These are phyloP conservation scores for Melampsora larici-populina DNA, from an alignment of 1,284 basidiomycete genomes.

Conservation along the genomic window DNA sequence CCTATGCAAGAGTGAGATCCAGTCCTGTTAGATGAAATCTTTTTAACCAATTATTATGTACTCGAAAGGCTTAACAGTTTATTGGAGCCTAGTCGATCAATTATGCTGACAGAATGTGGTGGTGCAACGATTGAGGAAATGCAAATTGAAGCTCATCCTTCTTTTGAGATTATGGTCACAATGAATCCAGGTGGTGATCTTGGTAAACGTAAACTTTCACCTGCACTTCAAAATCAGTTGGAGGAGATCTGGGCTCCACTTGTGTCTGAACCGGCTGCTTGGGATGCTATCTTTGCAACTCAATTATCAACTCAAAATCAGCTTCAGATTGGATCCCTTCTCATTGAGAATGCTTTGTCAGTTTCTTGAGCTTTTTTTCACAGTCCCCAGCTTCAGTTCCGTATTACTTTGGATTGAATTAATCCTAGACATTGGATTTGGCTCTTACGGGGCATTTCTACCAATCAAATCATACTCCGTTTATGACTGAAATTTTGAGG, in stretches of 20 bases:
- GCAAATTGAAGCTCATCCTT: constrained; percentile 63
- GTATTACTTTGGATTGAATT: constrained; percentile 2
- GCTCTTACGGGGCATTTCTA: constrained; percentile 8
- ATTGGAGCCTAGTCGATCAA: constrained; percentile 79
- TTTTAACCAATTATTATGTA: constrained; percentile 95
- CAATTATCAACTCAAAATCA: constrained; percentile 64
- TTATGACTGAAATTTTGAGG: neutral
- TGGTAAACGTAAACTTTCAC: constrained; percentile 97
- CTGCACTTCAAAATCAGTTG: constrained; percentile 94
- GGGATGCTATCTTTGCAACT: constrained; percentile 72
- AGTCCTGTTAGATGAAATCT: constrained; percentile 93
- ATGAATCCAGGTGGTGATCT: constrained; percentile 99
- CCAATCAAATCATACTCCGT: constrained; percentile 1
- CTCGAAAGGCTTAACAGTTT: constrained; percentile 96
- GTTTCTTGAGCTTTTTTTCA: constrained; percentile 79
- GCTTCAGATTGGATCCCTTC: constrained; percentile 53
- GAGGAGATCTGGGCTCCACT: constrained; percentile 99
- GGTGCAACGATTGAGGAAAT: constrained; percentile 70
- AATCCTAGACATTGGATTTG: constrained; percentile 36
- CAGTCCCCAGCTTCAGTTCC: constrained; percentile 64
- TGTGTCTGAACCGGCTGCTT: constrained; percentile 71
- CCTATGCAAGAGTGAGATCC: constrained; percentile 84
- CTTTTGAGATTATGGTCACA: constrained; percentile 89
- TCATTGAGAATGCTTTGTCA: constrained; percentile 60
- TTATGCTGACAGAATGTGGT: constrained; percentile 90